Evolutionary conservation across 2,329 filamentous ascomycete genomes (phyloP), one percentile per base, ranked within the genome.

Genomic region (Ilyonectria mors-panacis): DNA sequence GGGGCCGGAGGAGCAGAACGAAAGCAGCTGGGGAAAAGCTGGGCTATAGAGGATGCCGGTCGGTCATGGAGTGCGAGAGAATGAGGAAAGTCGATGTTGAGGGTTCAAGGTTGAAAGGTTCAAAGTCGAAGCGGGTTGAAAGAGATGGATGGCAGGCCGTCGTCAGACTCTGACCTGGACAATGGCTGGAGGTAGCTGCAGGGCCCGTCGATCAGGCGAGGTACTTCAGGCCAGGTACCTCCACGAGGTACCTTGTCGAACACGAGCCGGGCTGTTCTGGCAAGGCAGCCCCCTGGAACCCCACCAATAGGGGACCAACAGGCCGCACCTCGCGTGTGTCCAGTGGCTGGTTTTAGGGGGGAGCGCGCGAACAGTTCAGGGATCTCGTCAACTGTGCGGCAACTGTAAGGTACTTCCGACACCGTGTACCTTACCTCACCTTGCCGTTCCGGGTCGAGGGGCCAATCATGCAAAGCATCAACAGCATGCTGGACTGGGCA

Each of bases 151-250:
- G 37, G 35, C 55, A 53, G 39, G 51, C 51, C 21, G 57, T 67
- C 67, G 70, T 68, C 72, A 70, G 73, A 71, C 62, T 67, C 65
- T 72, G 67, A 65, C 57, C 39, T 57, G 63, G 66, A 71, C 63
- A 61, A 57, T 64, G 67, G 58, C 59, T 39, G 61, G 60, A 70
- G 56, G 68, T 67, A 71, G 67, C 71, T 75, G 70, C 74, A 76
- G 66, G 74, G 74, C 67, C 69, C 65, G 71, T 70, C 68, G 66
- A 69, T 70, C 68, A 61, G 71, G 64, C 64, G 72, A 70, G 66
- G 68, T 69, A 65, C 70, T 47, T 71, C 21, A 33, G 10, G 33
- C 26, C 17, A 59, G 48, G 65, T 66, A 65, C 60, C 62, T 50
- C 30, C 48, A 39, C 35, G 47, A 59, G 53, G 61, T 54, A 63